Percentiles rank a stretch among this genome's conserved stretches.
Conservation (phyloP, 805 yeast species). For the Naumovozyma castellii region DNA sequence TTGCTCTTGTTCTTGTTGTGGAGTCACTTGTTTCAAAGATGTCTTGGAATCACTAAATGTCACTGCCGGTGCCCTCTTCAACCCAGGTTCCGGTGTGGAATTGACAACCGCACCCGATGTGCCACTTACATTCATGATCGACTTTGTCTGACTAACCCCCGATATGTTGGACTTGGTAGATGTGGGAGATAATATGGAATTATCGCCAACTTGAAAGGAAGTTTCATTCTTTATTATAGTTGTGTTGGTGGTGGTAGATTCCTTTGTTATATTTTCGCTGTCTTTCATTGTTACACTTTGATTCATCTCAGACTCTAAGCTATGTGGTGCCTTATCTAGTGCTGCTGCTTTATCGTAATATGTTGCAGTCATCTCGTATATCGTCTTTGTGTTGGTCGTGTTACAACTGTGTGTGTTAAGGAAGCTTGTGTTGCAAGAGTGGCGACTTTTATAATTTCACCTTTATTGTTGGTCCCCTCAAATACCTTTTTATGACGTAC, state of each 20-base stretch:
- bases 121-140: slow-evolving; percentile 28
- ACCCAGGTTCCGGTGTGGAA: slow-evolving; percentile 27
- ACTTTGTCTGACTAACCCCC: slow-evolving; percentile 9
- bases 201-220: not conserved
- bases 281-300: not conserved
- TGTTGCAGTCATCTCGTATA: no score
- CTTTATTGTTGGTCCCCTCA: no score
- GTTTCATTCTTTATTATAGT: not conserved
- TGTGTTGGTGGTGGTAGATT: no score
- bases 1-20: not conserved
- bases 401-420: no score
- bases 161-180: slow-evolving; percentile 1
- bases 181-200: not conserved
- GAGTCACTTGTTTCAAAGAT: not conserved
- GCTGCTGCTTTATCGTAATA: no score
- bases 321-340: no score
- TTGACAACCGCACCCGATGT: slow-evolving; percentile 29
- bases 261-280: not conserved
- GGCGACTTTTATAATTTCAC: no score
- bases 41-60: slow-evolving; percentile 23
- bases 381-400: no score
- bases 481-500: no score
- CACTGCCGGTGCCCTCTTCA: slow-evolving; percentile 27
- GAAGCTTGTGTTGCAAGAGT: no score
- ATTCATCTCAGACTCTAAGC: no score